phyloP scores from a whole-genome alignment of 805 yeast genomes.

The Huiozyma naganishii region DNA sequence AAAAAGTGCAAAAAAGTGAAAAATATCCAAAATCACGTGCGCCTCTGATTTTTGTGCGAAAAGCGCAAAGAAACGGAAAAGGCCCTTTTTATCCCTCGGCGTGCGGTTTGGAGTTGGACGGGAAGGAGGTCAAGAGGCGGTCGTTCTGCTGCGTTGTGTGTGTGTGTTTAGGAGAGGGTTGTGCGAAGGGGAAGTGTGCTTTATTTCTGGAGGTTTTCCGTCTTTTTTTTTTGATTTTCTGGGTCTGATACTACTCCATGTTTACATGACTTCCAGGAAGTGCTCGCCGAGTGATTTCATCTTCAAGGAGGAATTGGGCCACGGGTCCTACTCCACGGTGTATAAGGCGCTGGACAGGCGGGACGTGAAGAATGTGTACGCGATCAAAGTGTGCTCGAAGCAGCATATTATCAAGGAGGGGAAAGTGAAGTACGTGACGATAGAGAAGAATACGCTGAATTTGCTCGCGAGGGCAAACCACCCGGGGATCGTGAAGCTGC shows the following conservation, averaged over 20 bases:
- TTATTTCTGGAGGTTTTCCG: no score
- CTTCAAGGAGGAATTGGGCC: constrained; percentile 48
- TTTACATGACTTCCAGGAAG: constrained; percentile 12
- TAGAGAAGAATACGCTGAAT: constrained; percentile 84
- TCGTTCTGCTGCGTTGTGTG: no score
- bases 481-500: constrained; percentile 86
- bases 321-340: constrained; percentile 93
- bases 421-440: constrained; percentile 90
- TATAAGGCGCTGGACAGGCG: constrained; percentile 76
- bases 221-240: not conserved
- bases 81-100: no score
- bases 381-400: constrained; percentile 85
- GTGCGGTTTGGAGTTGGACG: no score
- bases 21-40: no score
- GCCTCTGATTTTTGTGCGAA: no score
- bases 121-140: no score
- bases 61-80: no score
- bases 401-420: constrained; percentile 88
- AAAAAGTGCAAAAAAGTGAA: no score
- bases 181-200: no score
- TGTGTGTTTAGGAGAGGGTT: no score
- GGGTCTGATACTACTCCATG: not conserved
- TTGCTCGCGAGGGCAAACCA: constrained; percentile 64
- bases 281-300: constrained; percentile 28
- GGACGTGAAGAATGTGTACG: constrained; percentile 42